phyloP scores from a whole-genome alignment of 1,139 yeast species.

The Magnusiomyces suaveolens region DNA sequence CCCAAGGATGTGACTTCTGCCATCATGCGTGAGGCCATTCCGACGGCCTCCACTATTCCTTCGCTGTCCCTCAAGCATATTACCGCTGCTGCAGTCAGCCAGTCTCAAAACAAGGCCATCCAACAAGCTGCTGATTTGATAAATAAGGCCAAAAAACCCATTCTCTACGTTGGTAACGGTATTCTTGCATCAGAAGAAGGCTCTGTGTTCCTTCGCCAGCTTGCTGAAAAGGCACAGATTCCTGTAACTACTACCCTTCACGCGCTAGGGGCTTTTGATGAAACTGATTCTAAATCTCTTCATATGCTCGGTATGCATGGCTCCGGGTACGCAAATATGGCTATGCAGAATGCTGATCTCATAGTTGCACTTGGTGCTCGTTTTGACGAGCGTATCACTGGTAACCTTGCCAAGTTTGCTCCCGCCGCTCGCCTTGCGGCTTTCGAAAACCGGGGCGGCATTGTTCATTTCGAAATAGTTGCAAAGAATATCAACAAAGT shows the following conservation, averaged over 20 bases:
- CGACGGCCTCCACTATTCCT: constrained; percentile 76
- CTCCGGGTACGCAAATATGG: constrained; percentile 85
- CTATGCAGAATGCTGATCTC: constrained; percentile 87
- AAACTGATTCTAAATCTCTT: constrained; percentile 77
- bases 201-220: constrained; percentile 65
- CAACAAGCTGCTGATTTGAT: constrained; percentile 67
- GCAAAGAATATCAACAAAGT: constrained; percentile 97
- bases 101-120: constrained; percentile 67
- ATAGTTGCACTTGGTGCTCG: constrained; percentile 93
- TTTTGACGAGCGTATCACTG: constrained; percentile 96
- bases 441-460: constrained; percentile 83
- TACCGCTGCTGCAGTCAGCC: constrained; percentile 62
- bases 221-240: constrained; percentile 81
- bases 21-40: constrained; percentile 75
- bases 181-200: constrained; percentile 72
- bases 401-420: constrained; percentile 77
- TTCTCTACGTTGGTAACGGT: constrained; percentile 90
- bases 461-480: constrained; percentile 86
- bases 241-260: constrained; percentile 95
- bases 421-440: constrained; percentile 91
- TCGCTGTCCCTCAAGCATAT: constrained; percentile 64
- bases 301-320: constrained; percentile 99
- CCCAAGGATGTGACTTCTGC: constrained; percentile 98
- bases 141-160: constrained; percentile 77
- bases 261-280: constrained; percentile 91